Evolutionary conservation across 257 asterid species (phyloP).

Genomic region (Solanum peruvianum): DNA sequence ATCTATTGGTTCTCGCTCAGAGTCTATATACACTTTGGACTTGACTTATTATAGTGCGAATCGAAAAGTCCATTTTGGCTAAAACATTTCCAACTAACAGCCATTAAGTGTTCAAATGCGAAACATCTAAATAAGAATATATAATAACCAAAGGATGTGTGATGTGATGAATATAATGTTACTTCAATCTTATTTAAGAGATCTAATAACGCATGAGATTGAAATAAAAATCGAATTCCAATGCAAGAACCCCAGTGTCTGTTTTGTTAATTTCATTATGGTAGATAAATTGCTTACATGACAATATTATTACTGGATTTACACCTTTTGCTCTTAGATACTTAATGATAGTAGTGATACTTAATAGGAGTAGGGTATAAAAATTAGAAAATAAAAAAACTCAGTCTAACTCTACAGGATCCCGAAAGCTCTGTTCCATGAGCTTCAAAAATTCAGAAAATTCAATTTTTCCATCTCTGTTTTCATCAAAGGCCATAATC

Average conservation of each 20-base stretch:
- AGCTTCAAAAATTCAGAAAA: slow-evolving; percentile 44
- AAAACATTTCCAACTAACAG: no score
- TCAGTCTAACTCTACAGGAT: background rate
- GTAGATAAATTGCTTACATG: background rate
- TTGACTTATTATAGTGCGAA: background rate
- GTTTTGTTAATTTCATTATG: background rate
- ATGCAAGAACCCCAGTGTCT: background rate
- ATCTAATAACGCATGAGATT: no score
- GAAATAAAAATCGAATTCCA: no score
- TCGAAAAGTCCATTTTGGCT: background rate
- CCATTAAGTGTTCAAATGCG: background rate
- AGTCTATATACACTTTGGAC: background rate
- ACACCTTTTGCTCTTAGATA: background rate
- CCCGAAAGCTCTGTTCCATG: slow-evolving; percentile 20
- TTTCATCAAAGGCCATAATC: slow-evolving; percentile 38
- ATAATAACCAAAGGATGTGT: no score
- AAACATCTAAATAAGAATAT: no score
- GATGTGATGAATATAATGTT: rapidly evolving
- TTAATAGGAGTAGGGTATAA: background rate
- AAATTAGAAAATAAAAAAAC: no score
- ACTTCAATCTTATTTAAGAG: rapidly evolving
- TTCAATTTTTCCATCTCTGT: slow-evolving; percentile 37
- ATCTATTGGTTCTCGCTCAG: background rate
- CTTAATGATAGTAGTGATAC: background rate
- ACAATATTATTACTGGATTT: background rate